Percentiles rank a stretch among this genome's conserved stretches.
Evolutionary conservation across 352 stramenopile species (phyloP).

Genomic region (Globisporangium paddicum): DNA sequence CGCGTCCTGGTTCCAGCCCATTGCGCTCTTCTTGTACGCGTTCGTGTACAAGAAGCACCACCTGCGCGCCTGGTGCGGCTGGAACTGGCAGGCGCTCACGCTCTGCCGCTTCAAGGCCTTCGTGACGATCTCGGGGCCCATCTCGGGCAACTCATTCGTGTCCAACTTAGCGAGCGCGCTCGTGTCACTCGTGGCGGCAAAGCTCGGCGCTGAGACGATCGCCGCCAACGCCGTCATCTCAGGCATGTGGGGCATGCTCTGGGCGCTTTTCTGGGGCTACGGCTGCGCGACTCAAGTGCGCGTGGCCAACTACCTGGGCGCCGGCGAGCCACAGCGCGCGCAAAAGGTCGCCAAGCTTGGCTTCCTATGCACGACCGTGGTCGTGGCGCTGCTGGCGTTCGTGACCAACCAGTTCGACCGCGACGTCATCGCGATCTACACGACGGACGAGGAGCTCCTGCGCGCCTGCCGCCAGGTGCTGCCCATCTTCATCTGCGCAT

Average conservation of each 20-base stretch:
- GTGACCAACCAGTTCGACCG: slow-evolving; percentile 40
- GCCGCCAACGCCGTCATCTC: slow-evolving; percentile 69
- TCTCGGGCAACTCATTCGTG: slow-evolving; percentile 69
- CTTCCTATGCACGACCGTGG: slow-evolving; percentile 43
- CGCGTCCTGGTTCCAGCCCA: slow-evolving; percentile 74
- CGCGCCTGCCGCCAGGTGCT: slow-evolving; percentile 43
- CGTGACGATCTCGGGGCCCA: slow-evolving; percentile 45
- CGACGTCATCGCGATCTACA: slow-evolving; percentile 55
- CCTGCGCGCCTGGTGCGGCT: slow-evolving; percentile 49
- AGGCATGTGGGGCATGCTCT: slow-evolving; percentile 61
- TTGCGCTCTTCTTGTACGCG: slow-evolving; percentile 49
- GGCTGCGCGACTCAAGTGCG: slow-evolving; percentile 73
- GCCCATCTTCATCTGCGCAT: slow-evolving; percentile 55
- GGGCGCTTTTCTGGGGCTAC: slow-evolving; percentile 78
- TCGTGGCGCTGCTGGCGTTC: slow-evolving; percentile 43
- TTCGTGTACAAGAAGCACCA: slow-evolving; percentile 61
- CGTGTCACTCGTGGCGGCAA: slow-evolving; percentile 61
- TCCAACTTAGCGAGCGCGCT: slow-evolving; percentile 67
- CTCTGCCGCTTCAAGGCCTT: slow-evolving; percentile 37
- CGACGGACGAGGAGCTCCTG: slow-evolving; percentile 44
- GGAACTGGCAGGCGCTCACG: slow-evolving; percentile 45
- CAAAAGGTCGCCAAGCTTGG: slow-evolving; percentile 50
- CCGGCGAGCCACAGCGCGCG: slow-evolving; percentile 40
- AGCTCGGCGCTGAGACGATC: slow-evolving; percentile 50
- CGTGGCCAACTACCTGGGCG: slow-evolving; percentile 73